phyloP scores from a whole-genome alignment of 805 yeast species.

The Lipomyces yamanashiensis region DNA sequence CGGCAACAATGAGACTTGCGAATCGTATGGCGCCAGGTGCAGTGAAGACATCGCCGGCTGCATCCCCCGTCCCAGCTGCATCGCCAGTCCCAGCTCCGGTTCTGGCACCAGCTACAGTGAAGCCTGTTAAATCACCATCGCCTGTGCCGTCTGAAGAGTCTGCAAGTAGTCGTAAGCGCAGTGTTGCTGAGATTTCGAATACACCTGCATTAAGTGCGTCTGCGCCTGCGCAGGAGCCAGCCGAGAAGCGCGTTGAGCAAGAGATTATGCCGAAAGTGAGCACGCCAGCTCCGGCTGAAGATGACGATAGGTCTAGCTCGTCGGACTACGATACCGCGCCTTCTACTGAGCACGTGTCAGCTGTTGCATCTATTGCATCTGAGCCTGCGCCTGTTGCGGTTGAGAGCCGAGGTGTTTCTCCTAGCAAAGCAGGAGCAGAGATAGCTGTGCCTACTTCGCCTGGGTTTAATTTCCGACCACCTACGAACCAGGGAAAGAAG shows the following conservation, averaged over 20 bases:
- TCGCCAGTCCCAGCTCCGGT: not conserved
- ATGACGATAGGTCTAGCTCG: not conserved
- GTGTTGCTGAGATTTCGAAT: slow-evolving; percentile 16
- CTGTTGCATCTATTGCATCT: not conserved
- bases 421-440: not conserved
- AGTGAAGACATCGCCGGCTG: not conserved
- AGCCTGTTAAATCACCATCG: not conserved
- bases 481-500: slow-evolving; percentile 10
- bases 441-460: slow-evolving; percentile 22
- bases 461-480: slow-evolving; percentile 24
- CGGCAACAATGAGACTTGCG: not conserved
- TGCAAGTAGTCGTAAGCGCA: slow-evolving; percentile 9
- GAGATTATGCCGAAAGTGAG: not conserved
- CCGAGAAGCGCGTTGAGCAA: slow-evolving; percentile 17
- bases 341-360: not conserved
- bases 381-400: not conserved
- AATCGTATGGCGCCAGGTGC: slow-evolving; percentile 9
- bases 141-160: slow-evolving; percentile 1
- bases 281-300: not conserved
- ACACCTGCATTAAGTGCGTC: slow-evolving; percentile 12
- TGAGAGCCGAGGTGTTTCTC: not conserved
- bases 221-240: slow-evolving; percentile 10
- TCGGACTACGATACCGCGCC: not conserved
- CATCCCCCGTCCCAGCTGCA: not conserved
- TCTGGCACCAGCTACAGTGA: slow-evolving; percentile 1